These are phyloP conservation scores for Trebouxiophyceae sp. DNA, from an alignment of 163 green algal species.

Conservation along the genomic window DNA sequence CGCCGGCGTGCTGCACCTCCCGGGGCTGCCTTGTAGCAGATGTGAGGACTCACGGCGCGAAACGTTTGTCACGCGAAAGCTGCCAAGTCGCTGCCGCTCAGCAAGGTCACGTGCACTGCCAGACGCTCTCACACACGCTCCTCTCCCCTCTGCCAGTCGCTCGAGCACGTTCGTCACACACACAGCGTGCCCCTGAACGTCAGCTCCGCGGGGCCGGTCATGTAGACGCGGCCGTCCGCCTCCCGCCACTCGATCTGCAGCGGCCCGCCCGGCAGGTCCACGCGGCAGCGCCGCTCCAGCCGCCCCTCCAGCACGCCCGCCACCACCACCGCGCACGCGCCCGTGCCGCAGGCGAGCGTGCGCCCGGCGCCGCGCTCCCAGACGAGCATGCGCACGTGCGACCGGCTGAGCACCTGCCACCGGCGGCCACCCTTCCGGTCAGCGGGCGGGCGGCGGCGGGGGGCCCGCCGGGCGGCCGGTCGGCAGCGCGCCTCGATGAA, in stretches of 20 bases:
- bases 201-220: conserved; percentile 92
- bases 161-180: too few relatives aligned
- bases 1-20: too few relatives aligned
- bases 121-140: too few relatives aligned
- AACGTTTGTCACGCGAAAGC: too few relatives aligned
- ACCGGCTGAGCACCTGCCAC: conserved; percentile 66
- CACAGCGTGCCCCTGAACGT: conserved; percentile 54
- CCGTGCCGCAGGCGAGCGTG: conserved; percentile 96
- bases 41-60: too few relatives aligned
- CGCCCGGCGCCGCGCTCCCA: conserved; percentile 93
- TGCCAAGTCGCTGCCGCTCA: too few relatives aligned
- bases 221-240: conserved; percentile 83
- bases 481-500: conserved; percentile 62
- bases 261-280: conserved; percentile 92
- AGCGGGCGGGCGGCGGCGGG: too few relatives aligned
- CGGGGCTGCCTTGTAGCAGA: too few relatives aligned
- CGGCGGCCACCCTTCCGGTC: too few relatives aligned
- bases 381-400: conserved; percentile 85
- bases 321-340: conserved; percentile 92
- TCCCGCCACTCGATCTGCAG: conserved; percentile 94
- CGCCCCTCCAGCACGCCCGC: conserved; percentile 91
- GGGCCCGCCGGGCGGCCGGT: too few relatives aligned
- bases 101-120: too few relatives aligned
- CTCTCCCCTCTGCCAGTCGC: too few relatives aligned
- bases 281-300: conserved; percentile 61